Percentiles rank a stretch among this genome's conserved stretches.
Evolutionary conservation across 2,329 filamentous ascomycete species (phyloP).

Genomic region (Paracorniculantispora psalliotae): DNA sequence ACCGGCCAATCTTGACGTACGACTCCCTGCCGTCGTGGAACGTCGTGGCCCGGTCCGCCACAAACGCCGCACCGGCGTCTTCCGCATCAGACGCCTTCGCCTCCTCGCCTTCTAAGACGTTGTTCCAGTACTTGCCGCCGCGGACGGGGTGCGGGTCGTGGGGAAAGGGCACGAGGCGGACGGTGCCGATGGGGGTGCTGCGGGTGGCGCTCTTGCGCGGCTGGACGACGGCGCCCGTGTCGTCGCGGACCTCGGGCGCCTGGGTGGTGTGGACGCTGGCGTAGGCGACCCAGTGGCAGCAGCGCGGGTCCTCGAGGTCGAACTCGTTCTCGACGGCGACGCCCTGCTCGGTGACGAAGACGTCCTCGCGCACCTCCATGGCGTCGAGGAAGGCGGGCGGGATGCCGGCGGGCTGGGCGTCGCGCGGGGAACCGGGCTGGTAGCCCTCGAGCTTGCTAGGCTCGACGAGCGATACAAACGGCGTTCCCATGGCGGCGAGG

Average conservation of each 20-base stretch:
- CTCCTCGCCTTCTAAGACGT: slow-evolving; percentile 29
- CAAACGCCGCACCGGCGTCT: slow-evolving; percentile 18
- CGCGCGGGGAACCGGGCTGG: slow-evolving; percentile 33
- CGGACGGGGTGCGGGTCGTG: slow-evolving; percentile 59
- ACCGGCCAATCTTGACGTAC: slow-evolving; percentile 75
- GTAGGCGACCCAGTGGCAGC: slow-evolving; percentile 87
- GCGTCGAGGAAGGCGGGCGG: slow-evolving; percentile 57
- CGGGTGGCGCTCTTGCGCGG: slow-evolving; percentile 41
- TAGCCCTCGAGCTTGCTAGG: slow-evolving; percentile 47
- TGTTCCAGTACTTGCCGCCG: slow-evolving; percentile 45
- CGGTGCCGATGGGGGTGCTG: slow-evolving; percentile 59
- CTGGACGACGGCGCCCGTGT: slow-evolving; percentile 34
- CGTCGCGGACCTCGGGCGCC: slow-evolving; percentile 39
- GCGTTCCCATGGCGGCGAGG: slow-evolving; percentile 39
- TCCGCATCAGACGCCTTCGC: neutral
- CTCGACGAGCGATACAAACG: slow-evolving; percentile 43
- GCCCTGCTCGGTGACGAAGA: slow-evolving; percentile 57
- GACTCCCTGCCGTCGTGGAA: slow-evolving; percentile 61
- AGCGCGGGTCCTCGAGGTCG: slow-evolving; percentile 72
- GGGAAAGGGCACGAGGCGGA: slow-evolving; percentile 78
- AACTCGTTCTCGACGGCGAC: slow-evolving; percentile 64
- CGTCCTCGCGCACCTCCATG: slow-evolving; percentile 56
- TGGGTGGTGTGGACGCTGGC: slow-evolving; percentile 51
- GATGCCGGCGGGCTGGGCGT: slow-evolving; percentile 41
- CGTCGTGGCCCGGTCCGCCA: slow-evolving; percentile 41